Conservation (phyloP, 495 filamentous ascomycete genomes). For the Aspergillus bertholletiae region DNA sequence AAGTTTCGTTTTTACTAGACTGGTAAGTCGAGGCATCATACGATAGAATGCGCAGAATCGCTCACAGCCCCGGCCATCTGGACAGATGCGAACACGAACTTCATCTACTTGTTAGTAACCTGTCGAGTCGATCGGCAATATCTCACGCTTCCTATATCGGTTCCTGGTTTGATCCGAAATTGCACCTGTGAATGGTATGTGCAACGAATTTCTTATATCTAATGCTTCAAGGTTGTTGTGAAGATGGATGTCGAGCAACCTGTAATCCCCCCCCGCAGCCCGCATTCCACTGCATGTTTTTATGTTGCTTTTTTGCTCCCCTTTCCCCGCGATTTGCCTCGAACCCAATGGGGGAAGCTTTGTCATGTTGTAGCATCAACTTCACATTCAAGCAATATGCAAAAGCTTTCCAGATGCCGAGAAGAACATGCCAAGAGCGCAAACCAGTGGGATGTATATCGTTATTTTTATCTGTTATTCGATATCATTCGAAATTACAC, state of each 20-base stretch:
- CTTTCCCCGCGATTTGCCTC: neutral
- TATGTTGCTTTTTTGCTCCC: neutral
- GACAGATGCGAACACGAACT: constrained; percentile 29
- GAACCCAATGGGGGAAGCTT: neutral
- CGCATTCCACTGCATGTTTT: neutral
- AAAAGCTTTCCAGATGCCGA: neutral
- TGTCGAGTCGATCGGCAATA: constrained; percentile 13
- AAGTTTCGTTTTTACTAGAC: constrained; percentile 24
- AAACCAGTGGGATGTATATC: neutral
- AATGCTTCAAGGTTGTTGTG: neutral
- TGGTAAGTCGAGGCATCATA: constrained; percentile 19
- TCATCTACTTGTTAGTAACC: constrained; percentile 13
- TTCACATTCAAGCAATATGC: neutral
- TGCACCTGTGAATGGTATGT: constrained; percentile 18
- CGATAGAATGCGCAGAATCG: neutral
- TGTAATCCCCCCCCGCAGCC: neutral
- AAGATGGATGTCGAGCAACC: neutral
- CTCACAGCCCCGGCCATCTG: constrained; percentile 4
- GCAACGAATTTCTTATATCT: neutral
- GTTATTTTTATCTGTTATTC: neutral
- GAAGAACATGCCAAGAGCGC: neutral
- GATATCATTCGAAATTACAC: neutral
- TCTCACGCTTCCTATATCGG: constrained; percentile 6
- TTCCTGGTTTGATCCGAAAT: constrained; percentile 12
- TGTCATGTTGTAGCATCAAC: neutral